Evolutionary conservation across 1,284 basidiomycete species (phyloP), one percentile per base, ranked within the genome.

Genomic region (Boletellus sp.): DNA sequence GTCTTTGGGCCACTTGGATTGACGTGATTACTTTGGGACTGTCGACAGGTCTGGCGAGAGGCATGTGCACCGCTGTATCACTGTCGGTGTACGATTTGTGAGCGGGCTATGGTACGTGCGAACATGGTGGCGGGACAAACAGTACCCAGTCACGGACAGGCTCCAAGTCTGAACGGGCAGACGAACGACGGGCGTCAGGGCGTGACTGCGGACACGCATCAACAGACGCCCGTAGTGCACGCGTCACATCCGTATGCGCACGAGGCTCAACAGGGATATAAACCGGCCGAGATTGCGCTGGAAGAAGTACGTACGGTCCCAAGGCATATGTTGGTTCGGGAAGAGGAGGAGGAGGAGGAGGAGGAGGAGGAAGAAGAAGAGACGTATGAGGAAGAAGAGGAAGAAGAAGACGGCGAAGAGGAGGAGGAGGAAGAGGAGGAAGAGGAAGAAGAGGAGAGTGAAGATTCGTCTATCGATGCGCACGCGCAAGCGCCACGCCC

Each of bases 71-170:
- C 84, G 0, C 58, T 89, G 22, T 89, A 84, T 62, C 80, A 85
- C 42, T 89, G 87, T 61, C 75, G 78, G 39, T 89, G 87, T 64
- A 74, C 73, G 16, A 81, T 89, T 32, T 89, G 87, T 64, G 80
- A 84, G 53, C 80, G 86, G 32, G 80, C 85, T 5, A 76, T 80
- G 62, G 61, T 76, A 19, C 73, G 71, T 47, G 65, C 65, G 5
- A 69, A 66, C 44, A 49, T 57, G 33, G 65, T 57, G 22, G 59
- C 61, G 42, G 66, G 66, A 12, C 66, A 68, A 46, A 56, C 57
- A 24, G 63, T 61, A 12, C 63, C 59, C 6, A 60, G 60, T 49
- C 66, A 67, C 38, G 66, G 47, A 26, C 62, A 65, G 15, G 44
- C 44, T 15, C 53, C 62, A 19, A 55, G 45, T 42, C 51, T 53